These are phyloP conservation scores for Xylaria sp. DNA, from an alignment of 2,329 filamentous ascomycete genomes.

Conservation along the genomic window DNA sequence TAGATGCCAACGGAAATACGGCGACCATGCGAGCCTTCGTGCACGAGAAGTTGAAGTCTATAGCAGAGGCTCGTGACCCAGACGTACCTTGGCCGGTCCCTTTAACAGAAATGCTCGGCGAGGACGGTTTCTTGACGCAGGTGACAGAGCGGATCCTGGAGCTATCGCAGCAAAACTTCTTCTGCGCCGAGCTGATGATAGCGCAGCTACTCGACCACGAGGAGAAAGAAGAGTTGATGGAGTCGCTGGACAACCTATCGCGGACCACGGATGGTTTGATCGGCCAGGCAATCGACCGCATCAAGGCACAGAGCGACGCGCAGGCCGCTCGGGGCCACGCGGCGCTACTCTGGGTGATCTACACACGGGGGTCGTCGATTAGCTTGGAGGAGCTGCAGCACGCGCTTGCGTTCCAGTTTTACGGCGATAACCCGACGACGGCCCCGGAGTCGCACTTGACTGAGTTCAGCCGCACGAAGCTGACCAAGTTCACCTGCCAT, in stretches of 20 bases:
- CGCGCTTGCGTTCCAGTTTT: constrained; percentile 17
- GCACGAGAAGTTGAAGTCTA: neutral
- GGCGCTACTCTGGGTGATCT: constrained; percentile 21
- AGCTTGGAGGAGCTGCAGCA: constrained; percentile 5
- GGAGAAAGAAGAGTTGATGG: neutral
- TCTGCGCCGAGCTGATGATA: neutral
- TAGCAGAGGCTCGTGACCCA: neutral
- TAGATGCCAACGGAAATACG: neutral
- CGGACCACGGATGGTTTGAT: neutral
- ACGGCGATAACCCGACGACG: neutral
- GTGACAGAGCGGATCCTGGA: neutral
- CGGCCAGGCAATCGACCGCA: neutral
- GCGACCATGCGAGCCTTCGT: neutral
- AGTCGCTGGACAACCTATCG: neutral
- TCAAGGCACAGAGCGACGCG: neutral
- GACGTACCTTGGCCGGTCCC: neutral
- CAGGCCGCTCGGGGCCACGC: constrained; percentile 12
- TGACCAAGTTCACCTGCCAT: constrained; percentile 15
- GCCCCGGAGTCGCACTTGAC: neutral
- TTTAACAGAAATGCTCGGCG: neutral
- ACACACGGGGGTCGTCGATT: constrained; percentile 14
- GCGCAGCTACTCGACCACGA: neutral
- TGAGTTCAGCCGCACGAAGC: neutral
- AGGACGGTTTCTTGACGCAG: neutral
- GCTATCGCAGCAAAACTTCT: neutral